A percentile compares a stretch with the other conserved stretches of the same genome.
phyloP scores from a whole-genome alignment of 2,329 filamentous ascomycete genomes.

The Alternaria gansuensis region DNA sequence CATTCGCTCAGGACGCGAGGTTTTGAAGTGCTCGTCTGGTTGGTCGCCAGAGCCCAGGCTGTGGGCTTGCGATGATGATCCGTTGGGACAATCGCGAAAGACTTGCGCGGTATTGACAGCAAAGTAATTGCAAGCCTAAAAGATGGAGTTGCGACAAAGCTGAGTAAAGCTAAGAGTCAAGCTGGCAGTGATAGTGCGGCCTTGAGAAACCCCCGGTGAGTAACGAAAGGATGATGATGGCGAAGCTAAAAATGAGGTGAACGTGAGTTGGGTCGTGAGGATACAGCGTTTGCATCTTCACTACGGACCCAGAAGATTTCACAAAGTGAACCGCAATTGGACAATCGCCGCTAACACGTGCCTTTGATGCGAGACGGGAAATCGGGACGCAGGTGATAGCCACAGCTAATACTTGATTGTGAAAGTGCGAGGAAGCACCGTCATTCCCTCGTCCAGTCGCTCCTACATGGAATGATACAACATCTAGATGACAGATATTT shows the following conservation, averaged over 20 bases:
- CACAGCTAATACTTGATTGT: neutral
- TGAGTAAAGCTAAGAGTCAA: neutral
- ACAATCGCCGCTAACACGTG: neutral
- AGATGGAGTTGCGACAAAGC: neutral
- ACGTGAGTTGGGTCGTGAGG: slow-evolving; percentile 5
- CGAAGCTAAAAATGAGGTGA: slow-evolving; percentile 15
- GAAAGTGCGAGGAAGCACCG: slow-evolving; percentile 2
- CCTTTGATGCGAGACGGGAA: neutral
- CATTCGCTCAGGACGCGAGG: neutral
- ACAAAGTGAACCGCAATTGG: neutral
- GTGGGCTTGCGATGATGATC: neutral
- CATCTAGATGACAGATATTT: neutral
- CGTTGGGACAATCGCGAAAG: neutral
- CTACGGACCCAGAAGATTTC: slow-evolving; percentile 1
- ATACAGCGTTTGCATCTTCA: slow-evolving; percentile 20
- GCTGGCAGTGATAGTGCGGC: neutral
- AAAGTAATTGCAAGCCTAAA: neutral
- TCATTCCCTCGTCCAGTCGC: neutral
- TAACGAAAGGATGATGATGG: neutral
- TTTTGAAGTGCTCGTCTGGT: neutral
- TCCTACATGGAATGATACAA: neutral
- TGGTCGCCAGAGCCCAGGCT: neutral
- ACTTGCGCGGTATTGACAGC: neutral
- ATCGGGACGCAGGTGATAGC: neutral
- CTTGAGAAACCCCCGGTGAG: neutral